These are phyloP conservation scores for Whalleya microplaca DNA, from an alignment of 2,329 filamentous ascomycete species.

Conservation along the genomic window DNA sequence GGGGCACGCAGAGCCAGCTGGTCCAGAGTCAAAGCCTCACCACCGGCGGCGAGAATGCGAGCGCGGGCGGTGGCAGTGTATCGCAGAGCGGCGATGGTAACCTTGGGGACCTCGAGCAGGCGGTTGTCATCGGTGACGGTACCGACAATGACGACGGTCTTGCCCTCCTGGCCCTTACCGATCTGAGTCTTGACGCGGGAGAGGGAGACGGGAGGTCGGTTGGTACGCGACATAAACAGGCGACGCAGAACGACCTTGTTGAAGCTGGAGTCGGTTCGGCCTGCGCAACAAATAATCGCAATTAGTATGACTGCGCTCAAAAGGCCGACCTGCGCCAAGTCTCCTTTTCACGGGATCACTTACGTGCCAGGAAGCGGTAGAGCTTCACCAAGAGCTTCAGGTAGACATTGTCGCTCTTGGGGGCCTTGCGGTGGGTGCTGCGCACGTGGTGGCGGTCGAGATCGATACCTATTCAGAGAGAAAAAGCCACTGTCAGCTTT, in stretches of 20 bases:
- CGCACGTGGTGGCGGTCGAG: conserved; percentile 71
- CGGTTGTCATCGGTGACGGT: conserved; percentile 99
- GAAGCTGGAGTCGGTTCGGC: conserved; percentile 95
- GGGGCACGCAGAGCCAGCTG: conserved; percentile 95
- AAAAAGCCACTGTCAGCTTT: conserved; percentile 63
- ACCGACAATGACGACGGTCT: conserved; percentile 92
- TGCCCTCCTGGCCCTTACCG: conserved; percentile 68
- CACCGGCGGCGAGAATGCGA: conserved; percentile 89
- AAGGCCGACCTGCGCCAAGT: neutral
- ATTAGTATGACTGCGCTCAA: neutral
- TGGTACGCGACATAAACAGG: conserved; percentile 98
- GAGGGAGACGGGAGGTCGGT: conserved; percentile 92
- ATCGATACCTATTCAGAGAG: conserved; percentile 67
- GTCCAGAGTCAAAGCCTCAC: conserved; percentile 93
- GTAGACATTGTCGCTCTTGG: conserved; percentile 98
- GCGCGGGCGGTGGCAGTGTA: conserved; percentile 97
- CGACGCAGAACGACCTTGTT: conserved; percentile 98
- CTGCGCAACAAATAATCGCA: conserved; percentile 47
- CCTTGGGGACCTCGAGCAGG: conserved; percentile 85
- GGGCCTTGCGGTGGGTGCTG: conserved; percentile 83
- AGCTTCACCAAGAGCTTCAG: conserved; percentile 97
- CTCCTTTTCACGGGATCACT: conserved; percentile 38
- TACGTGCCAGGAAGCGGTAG: conserved; percentile 95
- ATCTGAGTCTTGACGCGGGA: conserved; percentile 82
- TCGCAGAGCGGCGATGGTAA: conserved; percentile 89